These are phyloP conservation scores for Atkinsonella texensis DNA, from an alignment of 2,329 filamentous ascomycete species.

Conservation along the genomic window DNA sequence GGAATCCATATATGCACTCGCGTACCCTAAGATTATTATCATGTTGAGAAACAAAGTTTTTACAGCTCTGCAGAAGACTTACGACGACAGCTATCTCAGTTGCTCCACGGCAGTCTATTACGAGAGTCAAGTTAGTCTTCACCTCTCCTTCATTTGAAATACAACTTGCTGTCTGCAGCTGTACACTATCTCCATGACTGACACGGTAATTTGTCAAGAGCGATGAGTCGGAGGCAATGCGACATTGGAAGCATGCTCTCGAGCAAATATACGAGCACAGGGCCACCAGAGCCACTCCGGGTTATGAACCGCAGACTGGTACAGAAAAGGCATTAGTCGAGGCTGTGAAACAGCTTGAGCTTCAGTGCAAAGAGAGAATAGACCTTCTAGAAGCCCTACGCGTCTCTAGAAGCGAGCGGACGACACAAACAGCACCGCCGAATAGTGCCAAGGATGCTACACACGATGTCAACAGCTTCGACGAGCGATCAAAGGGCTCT, in stretches of 20 bases:
- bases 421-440: slow-evolving; percentile 5
- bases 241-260: slow-evolving; percentile 81
- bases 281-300: slow-evolving; percentile 58
- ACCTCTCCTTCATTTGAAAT: not conserved
- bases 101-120: slow-evolving; percentile 96
- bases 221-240: slow-evolving; percentile 80
- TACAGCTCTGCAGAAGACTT: slow-evolving; percentile 85
- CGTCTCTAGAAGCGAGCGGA: slow-evolving; percentile 40
- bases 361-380: slow-evolving; percentile 88
- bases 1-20: not conserved
- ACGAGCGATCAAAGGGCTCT: slow-evolving; percentile 36
- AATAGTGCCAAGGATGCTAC: slow-evolving; percentile 13
- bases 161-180: not conserved
- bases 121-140: slow-evolving; percentile 60
- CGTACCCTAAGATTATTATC: slow-evolving; percentile 14
- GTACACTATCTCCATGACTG: not conserved
- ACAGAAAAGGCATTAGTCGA: slow-evolving; percentile 75
- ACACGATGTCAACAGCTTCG: slow-evolving; percentile 7
- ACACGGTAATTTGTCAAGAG: slow-evolving; percentile 40
- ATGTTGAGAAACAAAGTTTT: slow-evolving; percentile 45
- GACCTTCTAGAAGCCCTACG: slow-evolving; percentile 75
- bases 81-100: slow-evolving; percentile 89
- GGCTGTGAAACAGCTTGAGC: slow-evolving; percentile 69
- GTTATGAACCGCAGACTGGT: slow-evolving; percentile 60
- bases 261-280: slow-evolving; percentile 83